phyloP scores from a whole-genome alignment of 176 grass and related monocot species.

The Oryza glaberrima region DNA sequence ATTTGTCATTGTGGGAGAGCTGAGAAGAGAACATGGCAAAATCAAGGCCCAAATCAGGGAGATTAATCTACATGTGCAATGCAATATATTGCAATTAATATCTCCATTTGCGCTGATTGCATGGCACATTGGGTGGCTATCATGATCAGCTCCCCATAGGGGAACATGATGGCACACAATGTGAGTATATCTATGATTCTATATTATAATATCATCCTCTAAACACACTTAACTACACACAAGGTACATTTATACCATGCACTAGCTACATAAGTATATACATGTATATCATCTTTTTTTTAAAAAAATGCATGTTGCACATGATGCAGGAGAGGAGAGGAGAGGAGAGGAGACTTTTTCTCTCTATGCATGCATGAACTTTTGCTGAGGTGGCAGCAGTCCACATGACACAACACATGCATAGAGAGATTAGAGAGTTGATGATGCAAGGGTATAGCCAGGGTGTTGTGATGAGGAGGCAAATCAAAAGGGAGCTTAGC shows the following conservation, averaged over 20 bases:
- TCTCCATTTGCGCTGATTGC: conserved; percentile 32
- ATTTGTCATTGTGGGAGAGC: not conserved
- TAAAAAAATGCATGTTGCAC: not conserved
- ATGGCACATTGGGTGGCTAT: not conserved
- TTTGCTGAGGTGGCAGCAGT: conserved; percentile 42
- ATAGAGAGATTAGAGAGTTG: not conserved
- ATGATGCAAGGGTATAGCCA: conserved; percentile 10
- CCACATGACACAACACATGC: conserved; percentile 5
- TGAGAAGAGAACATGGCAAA: conserved; percentile 41
- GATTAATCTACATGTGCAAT: conserved; percentile 22
- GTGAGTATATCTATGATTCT: not conserved
- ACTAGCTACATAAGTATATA: not conserved
- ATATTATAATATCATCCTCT: not conserved
- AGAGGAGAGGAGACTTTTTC: conserved; percentile 30
- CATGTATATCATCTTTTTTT: not conserved
- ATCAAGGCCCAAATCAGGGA: conserved; percentile 49
- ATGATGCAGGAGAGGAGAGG: not conserved
- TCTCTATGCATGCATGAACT: not conserved
- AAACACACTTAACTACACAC: not conserved
- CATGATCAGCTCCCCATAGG: conserved; percentile 48
- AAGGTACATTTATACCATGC: not conserved
- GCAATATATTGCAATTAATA: conserved; percentile 5
- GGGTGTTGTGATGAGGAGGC: conserved; percentile 52
- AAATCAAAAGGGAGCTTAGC: not conserved
- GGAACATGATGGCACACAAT: conserved; percentile 47